Evolutionary conservation across 2,329 filamentous ascomycete genomes (phyloP).

Genomic region (Aspergillus fumigatus): DNA sequence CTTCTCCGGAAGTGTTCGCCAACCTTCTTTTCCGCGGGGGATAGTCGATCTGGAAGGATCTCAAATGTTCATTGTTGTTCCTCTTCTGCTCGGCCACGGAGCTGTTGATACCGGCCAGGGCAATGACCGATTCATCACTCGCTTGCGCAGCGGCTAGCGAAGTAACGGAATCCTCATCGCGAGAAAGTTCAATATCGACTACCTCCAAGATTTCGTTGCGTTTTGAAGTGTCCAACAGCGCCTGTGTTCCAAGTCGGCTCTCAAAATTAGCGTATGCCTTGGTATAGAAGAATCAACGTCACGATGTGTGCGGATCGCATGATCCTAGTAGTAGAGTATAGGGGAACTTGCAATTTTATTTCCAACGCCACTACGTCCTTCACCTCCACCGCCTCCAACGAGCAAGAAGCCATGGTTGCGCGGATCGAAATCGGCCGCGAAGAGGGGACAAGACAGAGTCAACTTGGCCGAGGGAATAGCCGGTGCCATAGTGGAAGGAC

Average conservation of each 20-base stretch:
- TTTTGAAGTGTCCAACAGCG: conserved; percentile 65
- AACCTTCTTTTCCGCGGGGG: conserved; percentile 42
- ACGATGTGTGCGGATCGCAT: background rate
- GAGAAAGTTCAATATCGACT: conserved; percentile 71
- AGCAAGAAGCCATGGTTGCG: conserved; percentile 70
- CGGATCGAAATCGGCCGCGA: conserved; percentile 82
- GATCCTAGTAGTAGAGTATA: background rate
- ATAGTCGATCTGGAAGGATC: conserved; percentile 64
- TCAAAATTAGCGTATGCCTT: background rate
- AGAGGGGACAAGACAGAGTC: conserved; percentile 76
- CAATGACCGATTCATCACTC: conserved; percentile 47
- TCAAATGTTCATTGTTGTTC: conserved; percentile 79
- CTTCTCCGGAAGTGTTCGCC: conserved; percentile 9
- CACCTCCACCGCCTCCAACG: conserved; percentile 83
- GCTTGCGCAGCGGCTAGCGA: conserved; percentile 69
- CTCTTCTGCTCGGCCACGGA: conserved; percentile 65
- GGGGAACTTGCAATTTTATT: conserved; percentile 72
- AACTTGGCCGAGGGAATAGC: conserved; percentile 51
- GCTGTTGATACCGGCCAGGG: conserved; percentile 81
- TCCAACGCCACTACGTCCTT: conserved; percentile 72
- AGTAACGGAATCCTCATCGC: conserved; percentile 84
- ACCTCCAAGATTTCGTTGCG: conserved; percentile 60
- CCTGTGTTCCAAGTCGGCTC: conserved; percentile 41
- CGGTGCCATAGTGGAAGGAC: conserved; percentile 33
- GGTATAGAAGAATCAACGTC: background rate